Base-by-base conservation (phyloP, 352 stramenopile genomes). In the Globisporangium spiculum region DNA sequence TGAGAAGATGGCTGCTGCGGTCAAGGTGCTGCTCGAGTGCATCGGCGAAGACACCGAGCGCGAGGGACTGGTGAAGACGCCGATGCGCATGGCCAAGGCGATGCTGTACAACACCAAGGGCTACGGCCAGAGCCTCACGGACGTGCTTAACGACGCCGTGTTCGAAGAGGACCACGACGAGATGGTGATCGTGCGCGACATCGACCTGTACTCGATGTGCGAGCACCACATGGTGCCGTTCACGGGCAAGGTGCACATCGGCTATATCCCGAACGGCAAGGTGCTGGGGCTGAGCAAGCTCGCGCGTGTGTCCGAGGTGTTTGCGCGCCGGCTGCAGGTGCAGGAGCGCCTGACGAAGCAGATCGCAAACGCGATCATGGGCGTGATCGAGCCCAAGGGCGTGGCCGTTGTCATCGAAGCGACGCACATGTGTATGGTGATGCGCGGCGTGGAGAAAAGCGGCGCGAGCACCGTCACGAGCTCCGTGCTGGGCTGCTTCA, bases 171-270 rank as follows among this genome's bases (percentile, higher is more conserved):
- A 99, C 77, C 93, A 99, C 74, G 90, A 98, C 71, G 97, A 99
- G 76, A 99, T 99, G 94, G 97, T 99, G 22, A 96, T 99, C 60
- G 97, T 99, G 12, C 94, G 97, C 67, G 96, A 99, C 80, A 99
- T 99, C 81, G 96, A 99, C 70, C 92, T 99, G 56, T 97, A 98
- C 81, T 98, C 88, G 70, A 91, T 99, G 78, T 99, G 98, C 74
- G 98, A 99, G 80, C 98, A 99, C 86, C 98, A 99, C 78, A 98
- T 99, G 93, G 92, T 99, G 55, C 98, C 98, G 24, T 99, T 99
- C 79, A 96, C 89, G n/a, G 98, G 98, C 63, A 98, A 98, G 61
- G 92, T 96, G 38, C 91, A 98, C 79, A 98, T 98, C 63, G 92
- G 89, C 7, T 98, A 97, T 79, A 98, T 99, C 69, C 96, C 96